A percentile compares a stretch with the other conserved stretches of the same genome.
These are phyloP conservation scores for Fusarium bactridioides DNA, from an alignment of 2,329 filamentous ascomycete species.

Conservation along the genomic window DNA sequence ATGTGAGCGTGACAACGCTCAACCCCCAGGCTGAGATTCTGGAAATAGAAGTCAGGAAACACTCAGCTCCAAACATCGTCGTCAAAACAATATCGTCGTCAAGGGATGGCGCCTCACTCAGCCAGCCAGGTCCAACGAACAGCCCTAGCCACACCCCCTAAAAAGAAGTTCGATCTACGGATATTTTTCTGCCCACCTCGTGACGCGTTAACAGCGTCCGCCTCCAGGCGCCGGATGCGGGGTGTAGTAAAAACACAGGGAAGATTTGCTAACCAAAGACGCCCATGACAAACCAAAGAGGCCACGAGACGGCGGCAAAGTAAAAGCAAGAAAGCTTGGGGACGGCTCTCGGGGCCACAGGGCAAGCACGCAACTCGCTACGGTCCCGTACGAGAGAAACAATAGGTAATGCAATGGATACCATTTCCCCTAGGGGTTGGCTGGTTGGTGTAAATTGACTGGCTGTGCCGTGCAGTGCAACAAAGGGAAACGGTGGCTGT, in stretches of 20 bases:
- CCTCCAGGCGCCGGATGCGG: conserved; percentile 40
- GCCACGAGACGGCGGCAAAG: conserved; percentile 37
- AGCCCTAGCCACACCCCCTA: conserved; percentile 22
- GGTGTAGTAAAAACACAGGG: conserved; percentile 35
- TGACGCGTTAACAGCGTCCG: conserved; percentile 38
- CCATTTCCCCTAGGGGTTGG: conserved; percentile 33
- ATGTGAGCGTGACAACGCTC: neutral
- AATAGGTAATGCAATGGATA: conserved; percentile 21
- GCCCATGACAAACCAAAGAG: conserved; percentile 40
- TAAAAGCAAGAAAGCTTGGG: conserved; percentile 11
- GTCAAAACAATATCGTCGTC: conserved; percentile 8
- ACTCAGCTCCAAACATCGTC: conserved; percentile 15
- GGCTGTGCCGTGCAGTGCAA: conserved; percentile 23
- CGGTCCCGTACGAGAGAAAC: neutral
- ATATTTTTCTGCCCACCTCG: conserved; percentile 36
- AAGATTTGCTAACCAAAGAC: conserved; percentile 39
- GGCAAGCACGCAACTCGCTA: conserved; percentile 27
- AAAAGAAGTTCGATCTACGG: conserved; percentile 13
- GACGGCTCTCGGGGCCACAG: conserved; percentile 20
- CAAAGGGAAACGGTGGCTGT: conserved; percentile 39
- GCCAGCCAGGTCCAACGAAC: neutral
- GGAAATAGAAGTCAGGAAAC: conserved; percentile 7
- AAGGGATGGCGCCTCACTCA: conserved; percentile 11
- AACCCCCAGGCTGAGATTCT: neutral
- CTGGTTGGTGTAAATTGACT: conserved; percentile 11